Percentiles rank a stretch among this genome's conserved stretches.
Evolutionary conservation across 352 stramenopile genomes (phyloP).

Genomic region (Achlya hypogyna): DNA sequence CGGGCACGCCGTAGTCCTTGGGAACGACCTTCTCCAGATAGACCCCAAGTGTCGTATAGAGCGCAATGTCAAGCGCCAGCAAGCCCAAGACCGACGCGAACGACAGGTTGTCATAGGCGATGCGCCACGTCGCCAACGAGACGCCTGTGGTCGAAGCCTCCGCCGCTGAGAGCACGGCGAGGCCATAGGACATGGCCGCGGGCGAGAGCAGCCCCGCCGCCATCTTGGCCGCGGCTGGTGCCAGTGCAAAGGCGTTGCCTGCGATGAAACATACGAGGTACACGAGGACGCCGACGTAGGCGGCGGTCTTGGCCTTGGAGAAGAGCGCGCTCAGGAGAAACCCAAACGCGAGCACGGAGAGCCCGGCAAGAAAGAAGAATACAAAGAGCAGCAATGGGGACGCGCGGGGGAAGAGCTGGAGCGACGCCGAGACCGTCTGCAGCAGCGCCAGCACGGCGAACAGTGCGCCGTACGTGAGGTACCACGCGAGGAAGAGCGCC

Average conservation of each 20-base stretch:
- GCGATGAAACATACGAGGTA: slow-evolving; percentile 28
- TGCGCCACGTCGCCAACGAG: slow-evolving; percentile 33
- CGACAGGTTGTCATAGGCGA: slow-evolving; percentile 46
- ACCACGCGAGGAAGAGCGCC: slow-evolving; percentile 19
- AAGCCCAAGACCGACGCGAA: slow-evolving; percentile 55
- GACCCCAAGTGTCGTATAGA: slow-evolving; percentile 74
- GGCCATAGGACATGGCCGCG: slow-evolving; percentile 36
- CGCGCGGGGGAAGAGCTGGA: slow-evolving; percentile 20
- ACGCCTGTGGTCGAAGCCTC: slow-evolving; percentile 34
- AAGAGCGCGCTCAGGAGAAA: slow-evolving; percentile 31
- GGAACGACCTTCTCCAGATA: slow-evolving; percentile 50
- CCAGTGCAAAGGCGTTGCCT: background rate
- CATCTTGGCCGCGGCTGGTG: slow-evolving; percentile 31
- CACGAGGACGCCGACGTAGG: slow-evolving; percentile 21
- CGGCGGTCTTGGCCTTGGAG: slow-evolving; percentile 24
- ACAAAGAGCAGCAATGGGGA: slow-evolving; percentile 21
- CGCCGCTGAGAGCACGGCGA: slow-evolving; percentile 27
- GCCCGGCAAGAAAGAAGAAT: slow-evolving; percentile 31
- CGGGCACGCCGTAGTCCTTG: slow-evolving; percentile 25
- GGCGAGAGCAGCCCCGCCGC: slow-evolving; percentile 23
- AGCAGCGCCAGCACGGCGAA: slow-evolving; percentile 32
- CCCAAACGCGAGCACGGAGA: slow-evolving; percentile 35
- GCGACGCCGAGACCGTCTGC: slow-evolving; percentile 22
- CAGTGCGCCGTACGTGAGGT: slow-evolving; percentile 18
- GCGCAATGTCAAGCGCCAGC: slow-evolving; percentile 79